Conservation (phyloP, 768 basidiomycete species). For the Lactarius sanguifluus region DNA sequence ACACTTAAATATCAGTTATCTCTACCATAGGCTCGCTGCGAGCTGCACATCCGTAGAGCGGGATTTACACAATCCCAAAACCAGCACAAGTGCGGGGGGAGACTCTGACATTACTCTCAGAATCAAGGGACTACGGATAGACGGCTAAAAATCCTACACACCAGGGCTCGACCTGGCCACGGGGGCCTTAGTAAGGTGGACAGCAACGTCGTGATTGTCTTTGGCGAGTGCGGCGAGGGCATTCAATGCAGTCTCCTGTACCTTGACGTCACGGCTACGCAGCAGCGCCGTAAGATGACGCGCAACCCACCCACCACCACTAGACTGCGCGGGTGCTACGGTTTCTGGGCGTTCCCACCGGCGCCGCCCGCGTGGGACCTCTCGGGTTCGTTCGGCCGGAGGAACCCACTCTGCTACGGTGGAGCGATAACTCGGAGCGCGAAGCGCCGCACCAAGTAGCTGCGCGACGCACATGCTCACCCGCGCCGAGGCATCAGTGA, state of each 20-base stretch:
- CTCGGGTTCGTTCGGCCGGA: slow-evolving; percentile 51
- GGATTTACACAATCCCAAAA: slow-evolving; percentile 57
- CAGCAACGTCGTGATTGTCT: slow-evolving; percentile 58
- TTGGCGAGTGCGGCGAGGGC: slow-evolving; percentile 67
- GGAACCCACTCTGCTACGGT: slow-evolving; percentile 65
- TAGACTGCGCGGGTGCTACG: slow-evolving; percentile 37
- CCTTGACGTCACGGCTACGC: slow-evolving; percentile 53
- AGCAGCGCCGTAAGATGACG: slow-evolving; percentile 51
- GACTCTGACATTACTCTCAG: slow-evolving; percentile 5
- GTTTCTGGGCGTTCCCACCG: slow-evolving; percentile 71
- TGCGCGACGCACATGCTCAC: slow-evolving; percentile 54
- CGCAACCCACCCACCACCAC: slow-evolving; percentile 58
- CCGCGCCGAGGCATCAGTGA: slow-evolving; percentile 46
- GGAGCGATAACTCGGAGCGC: slow-evolving; percentile 49
- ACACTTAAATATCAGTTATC: not conserved
- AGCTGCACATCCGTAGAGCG: slow-evolving; percentile 62
- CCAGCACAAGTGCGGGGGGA: slow-evolving; percentile 43
- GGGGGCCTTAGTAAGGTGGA: slow-evolving; percentile 44
- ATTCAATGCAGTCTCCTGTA: slow-evolving; percentile 62
- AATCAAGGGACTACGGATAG: slow-evolving; percentile 1
- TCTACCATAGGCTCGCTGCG: slow-evolving; percentile 68
- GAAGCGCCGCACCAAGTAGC: slow-evolving; percentile 53
- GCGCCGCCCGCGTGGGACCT: slow-evolving; percentile 52
- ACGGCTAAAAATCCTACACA: not conserved
- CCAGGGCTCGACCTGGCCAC: slow-evolving; percentile 20